Percentiles rank a stretch among this genome's conserved stretches.
phyloP scores from a whole-genome alignment of 345 rosid genomes.

The Abelmoschus esculentus region DNA sequence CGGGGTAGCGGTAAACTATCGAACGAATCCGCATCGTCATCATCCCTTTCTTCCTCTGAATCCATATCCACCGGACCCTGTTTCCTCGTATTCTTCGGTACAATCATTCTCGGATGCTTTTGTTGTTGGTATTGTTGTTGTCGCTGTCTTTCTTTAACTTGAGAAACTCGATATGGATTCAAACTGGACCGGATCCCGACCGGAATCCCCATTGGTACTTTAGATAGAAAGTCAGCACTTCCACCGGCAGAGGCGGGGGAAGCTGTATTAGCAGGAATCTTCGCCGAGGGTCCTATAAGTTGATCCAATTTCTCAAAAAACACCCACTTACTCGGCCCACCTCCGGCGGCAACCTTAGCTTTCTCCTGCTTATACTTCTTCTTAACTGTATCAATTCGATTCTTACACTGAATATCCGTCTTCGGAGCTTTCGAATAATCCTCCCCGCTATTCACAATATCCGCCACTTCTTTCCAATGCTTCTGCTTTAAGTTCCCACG shows the following conservation, averaged over 20 bases:
- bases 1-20: slow-evolving; percentile 43
- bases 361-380: slow-evolving; percentile 91
- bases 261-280: slow-evolving; percentile 22
- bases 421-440: slow-evolving; percentile 60
- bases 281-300: slow-evolving; percentile 45
- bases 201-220: slow-evolving; percentile 58
- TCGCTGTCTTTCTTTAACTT: slow-evolving; percentile 4
- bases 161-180: slow-evolving; percentile 20
- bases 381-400: slow-evolving; percentile 91
- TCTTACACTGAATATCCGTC: slow-evolving; percentile 93
- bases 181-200: slow-evolving; percentile 34
- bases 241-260: slow-evolving; percentile 13
- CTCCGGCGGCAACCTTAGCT: slow-evolving; percentile 44
- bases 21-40: slow-evolving; percentile 31
- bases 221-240: slow-evolving; percentile 14
- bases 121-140: slow-evolving; percentile 18
- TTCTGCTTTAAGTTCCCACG: slow-evolving; percentile 92
- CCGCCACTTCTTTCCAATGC: slow-evolving; percentile 97
- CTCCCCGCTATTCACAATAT: slow-evolving; percentile 67
- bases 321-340: slow-evolving; percentile 61
- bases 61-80: slow-evolving; percentile 27
- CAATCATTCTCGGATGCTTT: slow-evolving; percentile 23
- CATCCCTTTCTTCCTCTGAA: slow-evolving; percentile 25
- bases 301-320: slow-evolving; percentile 43
- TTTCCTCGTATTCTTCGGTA: slow-evolving; percentile 23